These are phyloP conservation scores for Geotrichum citri-aurantii DNA, from an alignment of 1,139 yeast species.

Conservation along the genomic window DNA sequence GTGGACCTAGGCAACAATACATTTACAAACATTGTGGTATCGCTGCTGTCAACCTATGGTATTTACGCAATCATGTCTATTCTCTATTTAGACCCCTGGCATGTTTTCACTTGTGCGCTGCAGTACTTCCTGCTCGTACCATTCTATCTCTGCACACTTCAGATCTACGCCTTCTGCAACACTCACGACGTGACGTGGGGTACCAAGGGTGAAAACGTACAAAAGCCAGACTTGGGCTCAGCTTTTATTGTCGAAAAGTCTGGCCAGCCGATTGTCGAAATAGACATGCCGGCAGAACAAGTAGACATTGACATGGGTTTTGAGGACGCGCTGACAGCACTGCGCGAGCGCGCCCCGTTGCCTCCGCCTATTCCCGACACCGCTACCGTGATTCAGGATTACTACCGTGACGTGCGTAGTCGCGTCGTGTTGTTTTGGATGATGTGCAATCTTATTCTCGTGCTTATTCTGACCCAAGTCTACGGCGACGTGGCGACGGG, in stretches of 20 bases:
- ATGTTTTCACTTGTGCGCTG: conserved; percentile 70
- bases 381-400: conserved; percentile 67
- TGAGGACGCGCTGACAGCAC: conserved; percentile 66
- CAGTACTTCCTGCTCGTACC: conserved; percentile 88
- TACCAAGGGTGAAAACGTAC: conserved; percentile 85
- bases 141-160: conserved; percentile 85
- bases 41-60: conserved; percentile 83
- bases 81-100: conserved; percentile 92
- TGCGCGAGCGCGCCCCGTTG: conserved; percentile 62
- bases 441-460: conserved; percentile 68
- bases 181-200: conserved; percentile 98
- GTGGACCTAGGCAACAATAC: conserved; percentile 40
- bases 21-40: conserved; percentile 73
- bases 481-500: conserved; percentile 58
- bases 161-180: conserved; percentile 90
- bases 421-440: conserved; percentile 92
- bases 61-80: conserved; percentile 72
- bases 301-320: conserved; percentile 85
- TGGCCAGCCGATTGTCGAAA: conserved; percentile 60
- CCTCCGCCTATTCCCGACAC: conserved; percentile 46
- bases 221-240: conserved; percentile 57
- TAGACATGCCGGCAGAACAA: conserved; percentile 86
- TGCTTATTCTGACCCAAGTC: conserved; percentile 82
- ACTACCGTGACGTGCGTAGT: conserved; percentile 89
- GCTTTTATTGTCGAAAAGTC: conserved; percentile 54